phyloP scores from a whole-genome alignment of 108 stramenopile genomes.

The Cyclostephanos tholiformis region DNA sequence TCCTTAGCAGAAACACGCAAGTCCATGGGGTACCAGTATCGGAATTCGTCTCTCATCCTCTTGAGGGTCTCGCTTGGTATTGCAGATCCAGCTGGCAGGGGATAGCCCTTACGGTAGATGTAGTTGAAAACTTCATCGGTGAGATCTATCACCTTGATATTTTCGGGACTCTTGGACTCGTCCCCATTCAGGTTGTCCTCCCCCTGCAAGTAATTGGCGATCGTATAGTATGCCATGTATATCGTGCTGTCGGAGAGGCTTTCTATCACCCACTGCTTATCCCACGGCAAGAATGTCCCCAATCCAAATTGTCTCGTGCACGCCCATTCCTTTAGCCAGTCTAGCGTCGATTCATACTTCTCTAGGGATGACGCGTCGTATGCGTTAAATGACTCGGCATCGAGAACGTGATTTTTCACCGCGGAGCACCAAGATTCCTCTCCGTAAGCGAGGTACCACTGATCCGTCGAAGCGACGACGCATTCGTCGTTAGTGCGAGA shows the following conservation, averaged over 20 bases:
- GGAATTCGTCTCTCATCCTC: slow-evolving; percentile 87
- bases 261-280: slow-evolving; percentile 96
- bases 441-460: slow-evolving; percentile 99
- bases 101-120: slow-evolving; percentile 81
- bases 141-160: slow-evolving; percentile 81
- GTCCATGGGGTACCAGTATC: slow-evolving; percentile 98
- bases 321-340: slow-evolving; percentile 99
- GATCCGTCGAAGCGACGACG: slow-evolving; percentile 97
- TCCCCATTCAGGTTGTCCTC: slow-evolving; percentile 89
- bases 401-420: slow-evolving; percentile 87
- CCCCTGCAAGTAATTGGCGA: slow-evolving; percentile 93
- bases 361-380: slow-evolving; percentile 78
- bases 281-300: slow-evolving; percentile 97
- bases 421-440: slow-evolving; percentile 80
- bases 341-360: slow-evolving; percentile 87
- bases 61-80: slow-evolving; percentile 78
- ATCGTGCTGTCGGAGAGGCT: slow-evolving; percentile 97
- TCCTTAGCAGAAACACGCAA: slow-evolving; percentile 97
- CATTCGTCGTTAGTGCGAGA: slow-evolving; percentile 97
- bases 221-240: slow-evolving; percentile 99
- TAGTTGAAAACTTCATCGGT: slow-evolving; percentile 94
- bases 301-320: slow-evolving; percentile 97
- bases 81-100: slow-evolving; percentile 66
- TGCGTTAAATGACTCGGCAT: slow-evolving; percentile 86
- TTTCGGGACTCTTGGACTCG: slow-evolving; percentile 67